Base-by-base conservation (phyloP, 805 yeast genomes). In the Lipomyces yamadae region DNA sequence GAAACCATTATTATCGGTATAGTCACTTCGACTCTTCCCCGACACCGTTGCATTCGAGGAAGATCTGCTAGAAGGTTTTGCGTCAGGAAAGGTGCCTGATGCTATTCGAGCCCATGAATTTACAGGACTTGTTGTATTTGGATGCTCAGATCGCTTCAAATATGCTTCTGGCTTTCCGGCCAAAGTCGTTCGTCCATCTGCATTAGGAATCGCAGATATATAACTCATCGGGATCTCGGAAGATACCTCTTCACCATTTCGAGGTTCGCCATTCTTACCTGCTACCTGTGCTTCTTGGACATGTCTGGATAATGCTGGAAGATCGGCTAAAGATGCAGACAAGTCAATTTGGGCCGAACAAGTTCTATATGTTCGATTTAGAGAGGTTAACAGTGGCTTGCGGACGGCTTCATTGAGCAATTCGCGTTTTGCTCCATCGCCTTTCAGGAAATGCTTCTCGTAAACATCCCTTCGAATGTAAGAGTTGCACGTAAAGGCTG, bases 401-500 rank as follows among this genome's bases (percentile, higher is more conserved):
- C n/a, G 55, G 8, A 29, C 32, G n/a, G 10, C 13, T 35, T 13
- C 32, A 57, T 57, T 32, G 29, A 35, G 52, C 60, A 35, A 13
- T 35, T 42, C 48, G 24, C 4, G 29, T 42, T 42, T 42, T n/a
- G 8, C 29, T 15, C n/a, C 48, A 1, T 56, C n/a, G n/a, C 57
- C 18, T 10, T 60, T 59, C 52, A 45, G 30, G 57, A 56, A 64
- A 34, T 61, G 30, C 45, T 48, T 55, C 24, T 35, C 64, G 42
- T 67, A 67, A 2, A 58, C 50, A 6, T 56, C 58, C 7, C 56
- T 59, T 18, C 68, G 63, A 13, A 67, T 60, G 8, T 33, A 42
- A 3, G 62, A 33, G 33, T 29, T 15, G 13, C 39, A 15, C 11
- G 70, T 63, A n/a, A n/a, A 6, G 2, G 39, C 24, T n/a, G 70